Evolutionary conservation across 306 rosid species (phyloP), one percentile per base, ranked within the genome.

Genomic region (Mucuna pruriens): DNA sequence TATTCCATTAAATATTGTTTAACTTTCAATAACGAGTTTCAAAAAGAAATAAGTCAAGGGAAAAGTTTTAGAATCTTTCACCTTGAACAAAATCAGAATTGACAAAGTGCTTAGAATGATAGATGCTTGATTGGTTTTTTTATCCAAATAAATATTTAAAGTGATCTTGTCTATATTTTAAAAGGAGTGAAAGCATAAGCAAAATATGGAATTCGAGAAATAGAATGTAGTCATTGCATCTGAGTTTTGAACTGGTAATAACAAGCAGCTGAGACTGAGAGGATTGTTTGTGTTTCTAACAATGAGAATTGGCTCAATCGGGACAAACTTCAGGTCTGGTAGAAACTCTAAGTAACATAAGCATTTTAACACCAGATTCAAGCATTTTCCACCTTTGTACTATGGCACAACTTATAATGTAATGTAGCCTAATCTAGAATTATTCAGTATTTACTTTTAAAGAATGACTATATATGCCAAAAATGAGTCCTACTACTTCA

Each of bases 21-120:
- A 64, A 39, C 82, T 76, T 80, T 80, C 17, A 58, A 62, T 83
- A 71, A 52, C 74, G 72, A 36, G 26, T 19, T 33, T 15, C 63
- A 34, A 80, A 83, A 67, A 75, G 74, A 46, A 54, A 63, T 16
- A 31, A 23, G 11, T 8, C 44, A 17, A 16, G 36, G 39, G 26
- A 62, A 62, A 64, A 29, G 33, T 22, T 80, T 61, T 64, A 77
- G 81, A 44, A 65, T 63, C 79, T 33, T 44, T 29, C 69, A 48
- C 68, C 13, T 17, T 25, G 55, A 75, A 82, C 73, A 79, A 75
- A 26, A 52, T 54, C 55, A 20, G 13, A 71, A 19, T 78, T 57
- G 62, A 60, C 72, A 45, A 71, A 60, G 70, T 71, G 55, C 55
- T 80, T 57, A 34, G 40, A 74, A 29, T 26, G 34, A n/a, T 29